A percentile compares a stretch with the other conserved stretches of the same genome.
phyloP scores from a whole-genome alignment of 495 filamentous ascomycete genomes.

The Massariosphaeria phaeospora region DNA sequence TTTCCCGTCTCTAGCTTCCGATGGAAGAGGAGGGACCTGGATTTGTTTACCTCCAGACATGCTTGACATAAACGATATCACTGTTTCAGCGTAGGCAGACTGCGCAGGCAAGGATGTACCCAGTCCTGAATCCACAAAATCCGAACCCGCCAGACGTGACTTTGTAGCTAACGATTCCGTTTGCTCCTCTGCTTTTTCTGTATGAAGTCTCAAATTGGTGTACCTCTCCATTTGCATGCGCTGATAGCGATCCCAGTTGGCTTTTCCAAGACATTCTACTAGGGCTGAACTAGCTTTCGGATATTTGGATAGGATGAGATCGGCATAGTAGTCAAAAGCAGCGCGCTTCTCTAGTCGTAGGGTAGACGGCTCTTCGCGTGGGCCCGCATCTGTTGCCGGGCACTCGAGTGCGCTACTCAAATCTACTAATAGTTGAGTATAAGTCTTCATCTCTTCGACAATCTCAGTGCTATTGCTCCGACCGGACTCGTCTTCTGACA shows the following conservation, averaged over 20 bases:
- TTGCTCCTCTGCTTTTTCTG: neutral
- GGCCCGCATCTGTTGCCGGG: slow-evolving; percentile 9
- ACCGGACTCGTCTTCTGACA: slow-evolving; percentile 1
- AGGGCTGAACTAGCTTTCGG: slow-evolving; percentile 6
- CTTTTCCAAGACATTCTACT: slow-evolving; percentile 15
- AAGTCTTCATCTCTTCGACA: slow-evolving; percentile 7
- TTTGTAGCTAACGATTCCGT: neutral
- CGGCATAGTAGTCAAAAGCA: slow-evolving; percentile 14
- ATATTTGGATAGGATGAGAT: slow-evolving; percentile 19
- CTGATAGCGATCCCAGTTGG: slow-evolving; percentile 26
- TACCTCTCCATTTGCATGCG: slow-evolving; percentile 8
- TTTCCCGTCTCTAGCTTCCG: slow-evolving; percentile 5
- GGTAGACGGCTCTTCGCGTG: neutral
- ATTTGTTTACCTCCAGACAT: neutral
- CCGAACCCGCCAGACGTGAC: slow-evolving; percentile 17
- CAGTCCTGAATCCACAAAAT: slow-evolving; percentile 26
- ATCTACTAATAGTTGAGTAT: slow-evolving; percentile 18
- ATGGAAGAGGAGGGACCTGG: slow-evolving; percentile 6
- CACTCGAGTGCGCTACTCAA: slow-evolving; percentile 16
- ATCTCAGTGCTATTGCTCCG: neutral
- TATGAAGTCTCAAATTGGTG: neutral
- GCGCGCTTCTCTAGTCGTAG: neutral
- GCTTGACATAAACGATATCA: slow-evolving; percentile 17
- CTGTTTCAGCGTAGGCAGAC: slow-evolving; percentile 10
- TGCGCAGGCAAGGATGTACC: slow-evolving; percentile 17